Base-by-base conservation (phyloP, 768 basidiomycete genomes). In the Hebeloma cylindrosporum region DNA sequence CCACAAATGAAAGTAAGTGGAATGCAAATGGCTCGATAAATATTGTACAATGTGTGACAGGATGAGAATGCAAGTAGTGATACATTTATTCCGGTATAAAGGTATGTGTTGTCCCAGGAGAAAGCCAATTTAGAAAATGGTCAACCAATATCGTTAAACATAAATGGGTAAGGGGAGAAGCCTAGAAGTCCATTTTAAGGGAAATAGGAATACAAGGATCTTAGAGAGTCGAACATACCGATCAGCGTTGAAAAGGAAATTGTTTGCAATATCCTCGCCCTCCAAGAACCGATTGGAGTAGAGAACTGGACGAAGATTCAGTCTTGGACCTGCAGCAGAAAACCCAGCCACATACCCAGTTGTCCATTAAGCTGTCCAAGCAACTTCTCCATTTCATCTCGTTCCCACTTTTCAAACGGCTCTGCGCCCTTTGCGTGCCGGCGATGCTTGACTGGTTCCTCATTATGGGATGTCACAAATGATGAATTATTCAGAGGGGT, bases 241-340 rank as follows among this genome's bases (percentile, higher is more conserved):
- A 59, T 95, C 93, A 21, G 90, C 80, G 58, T 88, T 90, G 68
- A 95, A 95, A 48, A 96, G 67, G 71, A 96, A 95, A 62, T 98
- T 97, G 53, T 94, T 86, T 5, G 87, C 84, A 1, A 81, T 73
- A 60, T 95, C 92, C 66, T 97, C 94, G n/a, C 81, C 88, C 64
- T 97, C 94, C 48, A 98, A 59, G 70, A 97, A 97, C 8, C 83
- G 80, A 11, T 74, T 88, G 2, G 94, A 83, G 66, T 88, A 88
- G 8, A 90, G 43, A 28, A 97, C 94, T 95, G 26, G 25, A 11
- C 3, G 22, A n/a, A 34, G 18, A 32, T 27, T 47, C 7, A 51
- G 27, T 43, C 52, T 48, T 6, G 20, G 26, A 18, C 2, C 9
- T 22, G 17, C 18, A 11, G 13, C 14, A 13, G 37, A 37, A 36